Base-by-base conservation (phyloP, 768 basidiomycete genomes). In the Gautieria morchelliformis region DNA sequence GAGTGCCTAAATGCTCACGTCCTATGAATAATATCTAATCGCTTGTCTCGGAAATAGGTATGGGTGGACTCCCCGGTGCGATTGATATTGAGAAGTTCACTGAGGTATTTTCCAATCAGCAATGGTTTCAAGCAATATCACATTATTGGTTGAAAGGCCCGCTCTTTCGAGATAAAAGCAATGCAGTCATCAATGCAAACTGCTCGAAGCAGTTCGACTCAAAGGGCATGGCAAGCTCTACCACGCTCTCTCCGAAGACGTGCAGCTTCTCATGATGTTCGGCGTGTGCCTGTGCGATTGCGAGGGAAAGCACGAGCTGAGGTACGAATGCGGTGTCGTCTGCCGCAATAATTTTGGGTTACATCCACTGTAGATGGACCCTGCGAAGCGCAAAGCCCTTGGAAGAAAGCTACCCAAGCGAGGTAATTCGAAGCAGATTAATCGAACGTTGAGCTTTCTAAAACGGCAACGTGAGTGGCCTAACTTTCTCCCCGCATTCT, bases 201-300 rank as follows among this genome's bases (percentile, higher is more conserved):
- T 35, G 86, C 48, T 35, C 91, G 39, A 79, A 84, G 93, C 84
- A 61, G 78, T 62, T 79, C 86, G 15, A 89, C 87, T 0, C 84
- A 88, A 56, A 78, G 93, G 58, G 89, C 84, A 5, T 99, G 94
- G 84, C 95, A 99, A 70, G 84, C 87, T 10, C 78, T 98, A 7
- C 95, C 95, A 11, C 81, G 95, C 17, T 90, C 93, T 70, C 77
- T 99, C 22, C 81, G 96, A 30, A 79, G 95, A 46, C 78, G 95
- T 65, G 95, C 95, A 11, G 95, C 96, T 2, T 93, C 91, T 65
- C 95, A 98, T 69, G 88, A 97, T 69, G 84, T 93, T 22, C 84
- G 92, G 4, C 83, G 94, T 11, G 90, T 99, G 32, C 95, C 95
- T 1, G 68, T 80, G n/a, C 78, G 88, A 17, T 74, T 98, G 32